These are phyloP conservation scores for Anisodus acutangulus DNA, from an alignment of 257 asterid species.

Conservation along the genomic window DNA sequence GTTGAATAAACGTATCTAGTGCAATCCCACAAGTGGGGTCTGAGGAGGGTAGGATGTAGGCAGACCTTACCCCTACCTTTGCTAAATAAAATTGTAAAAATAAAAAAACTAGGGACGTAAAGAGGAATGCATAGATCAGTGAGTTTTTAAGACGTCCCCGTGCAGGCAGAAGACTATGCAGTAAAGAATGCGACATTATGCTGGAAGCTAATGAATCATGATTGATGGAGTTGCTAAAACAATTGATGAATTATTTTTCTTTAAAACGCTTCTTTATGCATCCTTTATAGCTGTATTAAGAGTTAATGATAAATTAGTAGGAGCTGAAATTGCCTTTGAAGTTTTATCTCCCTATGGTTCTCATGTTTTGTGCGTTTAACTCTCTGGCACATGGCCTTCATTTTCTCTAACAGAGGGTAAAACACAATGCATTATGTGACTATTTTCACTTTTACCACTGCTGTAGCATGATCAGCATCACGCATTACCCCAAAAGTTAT, in stretches of 20 bases:
- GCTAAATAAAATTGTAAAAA: not conserved
- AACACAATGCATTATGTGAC: slow-evolving; percentile 2
- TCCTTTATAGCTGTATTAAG: not conserved
- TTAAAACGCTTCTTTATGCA: not conserved
- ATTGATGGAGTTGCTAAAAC: not conserved
- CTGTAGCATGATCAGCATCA: not conserved
- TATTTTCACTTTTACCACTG: not conserved
- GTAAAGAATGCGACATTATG: not conserved
- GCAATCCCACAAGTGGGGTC: too few species aligned
- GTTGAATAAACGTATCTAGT: not conserved
- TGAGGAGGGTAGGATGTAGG: too few species aligned
- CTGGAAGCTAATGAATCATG: not conserved
- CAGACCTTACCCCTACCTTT: too few species aligned
- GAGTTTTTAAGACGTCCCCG: not conserved
- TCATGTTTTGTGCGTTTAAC: not conserved
- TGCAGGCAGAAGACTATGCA: not conserved
- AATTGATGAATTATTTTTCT: not conserved
- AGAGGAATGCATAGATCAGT: not conserved
- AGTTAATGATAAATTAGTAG: not conserved
- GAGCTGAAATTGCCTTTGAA: not conserved
- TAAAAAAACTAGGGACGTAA: not conserved
- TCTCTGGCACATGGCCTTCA: not conserved
- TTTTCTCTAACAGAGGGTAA: not conserved
- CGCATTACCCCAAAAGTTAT: not conserved
- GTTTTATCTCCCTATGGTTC: not conserved